Base-by-base conservation (phyloP, 257 asterid genomes). In the Verbena officinalis region DNA sequence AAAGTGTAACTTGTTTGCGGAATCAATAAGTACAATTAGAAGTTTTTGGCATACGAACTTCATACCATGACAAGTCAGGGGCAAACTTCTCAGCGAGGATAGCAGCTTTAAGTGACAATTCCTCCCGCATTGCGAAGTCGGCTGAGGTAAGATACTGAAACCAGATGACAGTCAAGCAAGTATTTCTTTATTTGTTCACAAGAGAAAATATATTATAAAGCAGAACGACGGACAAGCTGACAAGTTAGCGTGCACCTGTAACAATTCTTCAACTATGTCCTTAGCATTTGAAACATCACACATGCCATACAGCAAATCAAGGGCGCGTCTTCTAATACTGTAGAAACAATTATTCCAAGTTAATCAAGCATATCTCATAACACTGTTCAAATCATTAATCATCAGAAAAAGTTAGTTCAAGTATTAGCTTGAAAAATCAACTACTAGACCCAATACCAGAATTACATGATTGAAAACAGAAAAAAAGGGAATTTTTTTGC, bases 201-300 rank as follows among this genome's bases (percentile, higher is more conserved):
- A 45, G 21, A 66, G 60, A 62, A 75, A 58, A 68, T 53, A 42
- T 22, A 33, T 31, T 72, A 64, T 63, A 39, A 30, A 72, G 66
- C 43, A 64, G 54, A 70, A 55, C 17, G 46, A 30, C 39, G 21
- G 50, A 71, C 67, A 59, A 48, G 57, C 42, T 64, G 52, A 19
- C 40, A 40, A 66, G 69, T 44, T 55, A 46, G 59, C 63, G 42
- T 13, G 45, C 61, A 91, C 98, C 98, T 91, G 98, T 55, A 91
- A 80, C 60, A 91, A 67, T 76, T 91, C 98, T 79, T 91, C 98
- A 75, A 91, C 98, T 60, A 91, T 91, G 83, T 91, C 98, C 81
- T 91, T 91, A 23, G 98, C 98, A 73, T 91, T 91, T 55, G 98
- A 88, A 77, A 91, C 95, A 77, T 91, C 98, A 69, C 98, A 91